These are phyloP conservation scores for Ogataea wickerhamii DNA, from an alignment of 805 yeast species.

Conservation along the genomic window DNA sequence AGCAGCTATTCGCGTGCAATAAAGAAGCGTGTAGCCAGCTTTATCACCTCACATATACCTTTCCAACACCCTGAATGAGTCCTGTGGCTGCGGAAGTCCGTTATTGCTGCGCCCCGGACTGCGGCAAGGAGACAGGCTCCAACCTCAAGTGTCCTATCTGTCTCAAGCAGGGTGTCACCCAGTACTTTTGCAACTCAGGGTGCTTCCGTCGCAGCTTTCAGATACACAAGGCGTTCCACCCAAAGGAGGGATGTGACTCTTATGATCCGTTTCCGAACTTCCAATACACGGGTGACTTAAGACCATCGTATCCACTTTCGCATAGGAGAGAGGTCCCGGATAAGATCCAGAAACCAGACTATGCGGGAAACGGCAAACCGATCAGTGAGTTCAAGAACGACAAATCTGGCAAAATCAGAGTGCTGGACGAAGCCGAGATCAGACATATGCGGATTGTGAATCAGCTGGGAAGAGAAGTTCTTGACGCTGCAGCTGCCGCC, in stretches of 20 bases:
- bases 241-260: slow-evolving; percentile 51
- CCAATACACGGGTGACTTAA: slow-evolving; percentile 67
- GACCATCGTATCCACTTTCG: slow-evolving; percentile 79
- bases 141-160: slow-evolving; percentile 88
- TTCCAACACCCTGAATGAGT: no score
- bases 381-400: slow-evolving; percentile 70
- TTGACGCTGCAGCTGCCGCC: slow-evolving; percentile 83
- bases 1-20: no score
- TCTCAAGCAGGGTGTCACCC: slow-evolving; percentile 60
- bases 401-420: slow-evolving; percentile 60
- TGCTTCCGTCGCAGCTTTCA: slow-evolving; percentile 77
- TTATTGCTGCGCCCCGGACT: slow-evolving; percentile 71
- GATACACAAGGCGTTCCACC: slow-evolving; percentile 73
- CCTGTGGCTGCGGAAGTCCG: slow-evolving; percentile 14
- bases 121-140: slow-evolving; percentile 79
- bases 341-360: slow-evolving; percentile 73
- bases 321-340: slow-evolving; percentile 71
- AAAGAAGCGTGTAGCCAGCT: no score
- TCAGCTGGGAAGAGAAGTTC: slow-evolving; percentile 75
- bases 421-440: slow-evolving; percentile 64
- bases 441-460: slow-evolving; percentile 74
- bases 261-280: slow-evolving; percentile 87
- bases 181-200: slow-evolving; percentile 74
- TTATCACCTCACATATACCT: no score
- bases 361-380: slow-evolving; percentile 79